These are phyloP conservation scores for Fraxinus pennsylvanica DNA, from an alignment of 257 asterid species.

Conservation along the genomic window DNA sequence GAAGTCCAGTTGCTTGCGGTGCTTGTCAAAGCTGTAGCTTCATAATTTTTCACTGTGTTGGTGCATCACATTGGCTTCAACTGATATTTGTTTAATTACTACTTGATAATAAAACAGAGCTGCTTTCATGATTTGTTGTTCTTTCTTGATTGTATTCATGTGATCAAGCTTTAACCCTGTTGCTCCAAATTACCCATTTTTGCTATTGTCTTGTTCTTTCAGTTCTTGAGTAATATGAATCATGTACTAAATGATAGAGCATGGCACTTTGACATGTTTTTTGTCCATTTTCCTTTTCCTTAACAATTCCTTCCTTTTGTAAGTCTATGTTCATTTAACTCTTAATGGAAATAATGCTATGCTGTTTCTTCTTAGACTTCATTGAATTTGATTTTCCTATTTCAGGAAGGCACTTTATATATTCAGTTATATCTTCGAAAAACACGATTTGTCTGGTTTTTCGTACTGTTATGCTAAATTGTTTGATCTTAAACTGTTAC, in stretches of 20 bases:
- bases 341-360: neutral
- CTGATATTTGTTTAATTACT: neutral
- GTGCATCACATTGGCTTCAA: neutral
- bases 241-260: neutral
- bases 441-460: neutral
- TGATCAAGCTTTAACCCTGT: neutral
- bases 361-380: constrained; percentile 4
- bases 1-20: neutral
- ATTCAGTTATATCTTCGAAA: constrained; percentile 13
- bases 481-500: constrained; percentile 20
- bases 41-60: neutral
- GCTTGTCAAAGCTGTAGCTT: neutral
- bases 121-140: neutral
- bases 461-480: constrained; percentile 4
- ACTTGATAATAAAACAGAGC: neutral
- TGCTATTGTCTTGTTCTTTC: neutral
- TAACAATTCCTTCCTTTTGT: neutral
- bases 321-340: neutral
- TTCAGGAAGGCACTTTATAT: constrained; percentile 1
- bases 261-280: neutral
- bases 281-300: neutral
- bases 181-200: neutral
- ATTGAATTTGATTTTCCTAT: constrained; percentile 17
- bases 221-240: neutral
- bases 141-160: neutral